A percentile compares a stretch with the other conserved stretches of the same genome.
phyloP scores from a whole-genome alignment of 345 rosid genomes.

The Eucalyptus grandis region DNA sequence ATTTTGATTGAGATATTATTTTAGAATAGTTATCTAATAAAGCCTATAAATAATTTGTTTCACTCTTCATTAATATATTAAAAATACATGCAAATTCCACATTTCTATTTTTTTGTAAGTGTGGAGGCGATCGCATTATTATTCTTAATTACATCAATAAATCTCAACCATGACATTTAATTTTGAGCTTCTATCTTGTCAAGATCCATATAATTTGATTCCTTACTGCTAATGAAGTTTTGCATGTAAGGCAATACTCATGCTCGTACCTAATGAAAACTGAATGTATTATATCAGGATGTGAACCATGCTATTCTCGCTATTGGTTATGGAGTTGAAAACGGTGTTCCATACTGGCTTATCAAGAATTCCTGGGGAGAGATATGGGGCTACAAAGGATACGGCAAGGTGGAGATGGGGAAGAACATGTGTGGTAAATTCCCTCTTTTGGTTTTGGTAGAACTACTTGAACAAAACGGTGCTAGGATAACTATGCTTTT shows the following conservation, averaged over 20 bases:
- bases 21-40: too few species aligned
- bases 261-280: not conserved
- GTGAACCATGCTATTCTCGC: constrained; percentile 96
- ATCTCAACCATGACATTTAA: not conserved
- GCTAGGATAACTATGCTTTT: not conserved
- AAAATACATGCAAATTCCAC: too few species aligned
- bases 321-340: constrained; percentile 81
- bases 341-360: constrained; percentile 77
- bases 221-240: not conserved
- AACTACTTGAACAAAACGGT: not conserved
- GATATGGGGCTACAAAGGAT: constrained; percentile 70
- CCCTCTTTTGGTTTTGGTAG: not conserved
- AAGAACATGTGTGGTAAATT: constrained; percentile 95
- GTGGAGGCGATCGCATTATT: too few species aligned
- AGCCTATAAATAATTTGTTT: too few species aligned
- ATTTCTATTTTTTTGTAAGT: too few species aligned
- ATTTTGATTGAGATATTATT: too few species aligned
- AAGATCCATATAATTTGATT: not conserved
- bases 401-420: constrained; percentile 86
- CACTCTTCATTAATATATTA: too few species aligned
- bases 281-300: constrained; percentile 27
- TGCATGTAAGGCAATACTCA: not conserved
- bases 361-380: constrained; percentile 92
- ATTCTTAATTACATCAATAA: not conserved
- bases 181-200: not conserved